Evolutionary conservation across 176 grass and related monocot genomes (phyloP).

Genomic region (Bolboschoenus planiculmis): DNA sequence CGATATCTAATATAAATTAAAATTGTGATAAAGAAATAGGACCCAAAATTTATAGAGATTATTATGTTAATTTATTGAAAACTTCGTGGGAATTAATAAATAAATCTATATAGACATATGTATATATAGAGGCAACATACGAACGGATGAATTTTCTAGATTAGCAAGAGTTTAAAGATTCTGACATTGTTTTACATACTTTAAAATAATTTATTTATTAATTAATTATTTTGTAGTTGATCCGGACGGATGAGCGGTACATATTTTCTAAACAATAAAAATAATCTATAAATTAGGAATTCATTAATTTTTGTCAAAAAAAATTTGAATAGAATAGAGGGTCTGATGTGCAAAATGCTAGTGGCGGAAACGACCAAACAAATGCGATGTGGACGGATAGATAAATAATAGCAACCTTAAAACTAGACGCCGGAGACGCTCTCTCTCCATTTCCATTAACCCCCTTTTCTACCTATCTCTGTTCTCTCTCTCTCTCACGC

Average conservation of each 20-base stretch:
- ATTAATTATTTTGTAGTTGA: not conserved
- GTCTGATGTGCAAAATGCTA: not conserved
- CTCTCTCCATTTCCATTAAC: not conserved
- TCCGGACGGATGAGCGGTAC: not conserved
- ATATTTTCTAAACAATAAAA: not conserved
- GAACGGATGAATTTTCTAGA: too few species aligned
- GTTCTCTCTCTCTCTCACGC: not conserved
- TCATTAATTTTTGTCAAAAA: too few species aligned
- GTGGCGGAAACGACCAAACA: not conserved
- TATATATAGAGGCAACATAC: too few species aligned
- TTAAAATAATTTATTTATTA: not conserved
- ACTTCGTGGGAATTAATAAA: too few species aligned
- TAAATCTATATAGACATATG: too few species aligned
- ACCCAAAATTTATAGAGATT: too few species aligned
- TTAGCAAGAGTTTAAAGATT: too few species aligned
- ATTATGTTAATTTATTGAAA: too few species aligned
- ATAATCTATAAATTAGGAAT: not conserved
- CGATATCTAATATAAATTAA: too few species aligned
- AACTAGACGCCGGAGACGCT: not conserved
- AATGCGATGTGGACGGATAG: conserved; percentile 15
- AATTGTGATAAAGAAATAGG: too few species aligned
- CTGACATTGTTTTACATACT: too few species aligned
- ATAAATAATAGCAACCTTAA: not conserved
- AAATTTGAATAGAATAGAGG: not conserved
- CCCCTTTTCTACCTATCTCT: not conserved